These are phyloP conservation scores for Ophiostoma tasmaniense DNA, from an alignment of 2,329 filamentous ascomycete species.

Conservation along the genomic window DNA sequence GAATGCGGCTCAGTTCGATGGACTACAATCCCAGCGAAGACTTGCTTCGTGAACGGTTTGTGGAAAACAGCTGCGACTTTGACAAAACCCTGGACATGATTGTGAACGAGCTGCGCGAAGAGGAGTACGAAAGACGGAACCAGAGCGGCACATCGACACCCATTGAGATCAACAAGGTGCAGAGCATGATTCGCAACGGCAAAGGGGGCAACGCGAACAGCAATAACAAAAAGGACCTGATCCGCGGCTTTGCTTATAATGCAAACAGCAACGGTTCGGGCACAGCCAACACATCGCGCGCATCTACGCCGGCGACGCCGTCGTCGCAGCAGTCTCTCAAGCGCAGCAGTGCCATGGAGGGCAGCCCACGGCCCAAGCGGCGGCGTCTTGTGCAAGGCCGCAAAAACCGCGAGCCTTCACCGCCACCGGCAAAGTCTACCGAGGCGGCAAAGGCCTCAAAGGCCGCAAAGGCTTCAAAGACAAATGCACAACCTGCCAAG, in stretches of 20 bases:
- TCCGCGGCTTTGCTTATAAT: slow-evolving; percentile 2
- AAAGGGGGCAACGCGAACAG: slow-evolving; percentile 11
- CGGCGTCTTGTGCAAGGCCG: slow-evolving; percentile 26
- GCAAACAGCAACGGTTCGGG: not conserved
- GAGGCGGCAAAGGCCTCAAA: not conserved
- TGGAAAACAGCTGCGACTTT: slow-evolving; percentile 16
- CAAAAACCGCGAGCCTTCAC: slow-evolving; percentile 11
- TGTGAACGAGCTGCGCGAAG: slow-evolving; percentile 10
- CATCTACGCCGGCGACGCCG: slow-evolving; percentile 13
- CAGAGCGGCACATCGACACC: not conserved
- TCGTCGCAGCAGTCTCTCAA: slow-evolving; percentile 17
- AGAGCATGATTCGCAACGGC: slow-evolving; percentile 18
- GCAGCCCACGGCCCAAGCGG: slow-evolving; percentile 21
- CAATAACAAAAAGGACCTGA: not conserved
- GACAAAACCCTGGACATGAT: slow-evolving; percentile 16
- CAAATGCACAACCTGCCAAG: not conserved
- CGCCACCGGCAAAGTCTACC: slow-evolving; percentile 14
- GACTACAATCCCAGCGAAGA: slow-evolving; percentile 5
- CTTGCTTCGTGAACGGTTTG: slow-evolving; percentile 14
- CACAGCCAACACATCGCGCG: slow-evolving; percentile 10
- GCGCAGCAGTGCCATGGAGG: slow-evolving; percentile 11
- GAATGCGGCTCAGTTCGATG: slow-evolving; percentile 6
- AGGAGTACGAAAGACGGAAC: not conserved
- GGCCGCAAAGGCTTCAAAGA: not conserved
- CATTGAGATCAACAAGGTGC: slow-evolving; percentile 11